Evolutionary conservation across 257 asterid species (phyloP).

Genomic region (Nyctanthes arbortristis): DNA sequence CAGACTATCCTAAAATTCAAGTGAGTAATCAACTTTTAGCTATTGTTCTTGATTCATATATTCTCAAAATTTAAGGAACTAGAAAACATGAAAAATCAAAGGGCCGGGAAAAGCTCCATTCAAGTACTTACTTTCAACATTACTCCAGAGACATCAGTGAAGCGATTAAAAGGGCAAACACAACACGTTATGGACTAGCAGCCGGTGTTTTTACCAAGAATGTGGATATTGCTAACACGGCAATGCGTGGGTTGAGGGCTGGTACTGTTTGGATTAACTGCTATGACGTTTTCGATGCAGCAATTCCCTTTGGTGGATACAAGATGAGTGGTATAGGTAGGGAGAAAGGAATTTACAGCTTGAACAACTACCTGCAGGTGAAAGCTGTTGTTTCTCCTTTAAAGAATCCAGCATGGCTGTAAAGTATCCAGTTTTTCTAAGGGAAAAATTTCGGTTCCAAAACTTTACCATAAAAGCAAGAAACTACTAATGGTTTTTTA

Average conservation of each 20-base stretch:
- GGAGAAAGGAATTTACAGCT: slow-evolving; percentile 87
- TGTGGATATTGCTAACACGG: slow-evolving; percentile 77
- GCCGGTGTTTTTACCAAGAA: slow-evolving; percentile 89
- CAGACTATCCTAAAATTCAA: slow-evolving; percentile 76
- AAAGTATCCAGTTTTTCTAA: too few species aligned
- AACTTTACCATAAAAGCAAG: too few species aligned
- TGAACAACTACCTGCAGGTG: slow-evolving; percentile 85
- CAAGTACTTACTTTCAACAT: not conserved
- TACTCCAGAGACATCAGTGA: slow-evolving; percentile 65
- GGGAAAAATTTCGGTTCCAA: too few species aligned
- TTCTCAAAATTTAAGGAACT: not conserved
- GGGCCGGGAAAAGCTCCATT: not conserved
- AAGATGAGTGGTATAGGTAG: slow-evolving; percentile 96
- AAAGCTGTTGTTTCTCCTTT: slow-evolving; percentile 82
- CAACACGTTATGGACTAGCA: slow-evolving; percentile 66
- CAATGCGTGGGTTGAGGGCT: slow-evolving; percentile 74
- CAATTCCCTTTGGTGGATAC: slow-evolving; percentile 97
- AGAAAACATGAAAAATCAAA: not conserved
- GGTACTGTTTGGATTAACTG: slow-evolving; percentile 88
- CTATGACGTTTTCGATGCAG: slow-evolving; percentile 81
- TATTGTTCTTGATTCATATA: not conserved
- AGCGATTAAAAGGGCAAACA: slow-evolving; percentile 73
- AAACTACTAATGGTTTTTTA: too few species aligned
- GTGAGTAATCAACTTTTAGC: slow-evolving; percentile 35
- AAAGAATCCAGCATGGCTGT: slow-evolving; percentile 87